phyloP scores from a whole-genome alignment of 2,329 filamentous ascomycete genomes.

The Trichoderma citrinoviride region DNA sequence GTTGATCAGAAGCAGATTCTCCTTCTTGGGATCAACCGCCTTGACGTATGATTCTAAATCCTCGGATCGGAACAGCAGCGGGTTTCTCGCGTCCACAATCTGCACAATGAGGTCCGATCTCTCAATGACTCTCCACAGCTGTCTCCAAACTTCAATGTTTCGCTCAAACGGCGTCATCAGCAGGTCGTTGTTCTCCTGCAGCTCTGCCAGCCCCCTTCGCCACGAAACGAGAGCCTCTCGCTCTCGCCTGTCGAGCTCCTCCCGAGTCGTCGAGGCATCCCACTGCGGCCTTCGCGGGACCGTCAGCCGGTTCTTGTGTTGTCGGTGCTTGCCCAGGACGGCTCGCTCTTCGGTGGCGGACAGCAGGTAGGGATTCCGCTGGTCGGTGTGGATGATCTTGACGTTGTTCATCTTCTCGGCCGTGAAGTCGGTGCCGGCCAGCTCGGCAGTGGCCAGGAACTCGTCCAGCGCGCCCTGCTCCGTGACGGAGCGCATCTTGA shows the following conservation, averaged over 20 bases:
- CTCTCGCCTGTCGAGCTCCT: constrained; percentile 77
- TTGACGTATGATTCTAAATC: constrained; percentile 94
- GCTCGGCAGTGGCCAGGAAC: constrained; percentile 90
- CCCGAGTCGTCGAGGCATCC: constrained; percentile 80
- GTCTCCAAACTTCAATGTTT: constrained; percentile 96
- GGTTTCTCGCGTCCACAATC: constrained; percentile 96
- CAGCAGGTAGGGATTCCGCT: constrained; percentile 91
- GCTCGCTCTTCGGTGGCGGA: constrained; percentile 79
- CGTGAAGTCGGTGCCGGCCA: constrained; percentile 98
- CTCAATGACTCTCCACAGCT: constrained; percentile 97
- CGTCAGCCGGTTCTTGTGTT: constrained; percentile 75
- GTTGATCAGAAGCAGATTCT: constrained; percentile 91
- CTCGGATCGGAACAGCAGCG: constrained; percentile 87
- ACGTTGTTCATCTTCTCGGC: constrained; percentile 99
- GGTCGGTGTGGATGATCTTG: constrained; percentile 96
- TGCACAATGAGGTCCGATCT: constrained; percentile 93
- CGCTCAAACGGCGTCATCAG: constrained; percentile 98
- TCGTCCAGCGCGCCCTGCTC: constrained; percentile 96
- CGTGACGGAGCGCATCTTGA: constrained; percentile 99
- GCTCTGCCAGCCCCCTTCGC: constrained; percentile 84
- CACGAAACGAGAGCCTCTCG: constrained; percentile 79
- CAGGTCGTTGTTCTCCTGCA: constrained; percentile 90
- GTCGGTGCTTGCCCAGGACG: constrained; percentile 75
- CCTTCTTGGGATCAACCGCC: constrained; percentile 81
- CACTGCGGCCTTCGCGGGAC: constrained; percentile 87